Percentiles rank a stretch among this genome's conserved stretches.
Conservation (phyloP, 345 rosid genomes). For the Eucalyptus cloeziana region DNA sequence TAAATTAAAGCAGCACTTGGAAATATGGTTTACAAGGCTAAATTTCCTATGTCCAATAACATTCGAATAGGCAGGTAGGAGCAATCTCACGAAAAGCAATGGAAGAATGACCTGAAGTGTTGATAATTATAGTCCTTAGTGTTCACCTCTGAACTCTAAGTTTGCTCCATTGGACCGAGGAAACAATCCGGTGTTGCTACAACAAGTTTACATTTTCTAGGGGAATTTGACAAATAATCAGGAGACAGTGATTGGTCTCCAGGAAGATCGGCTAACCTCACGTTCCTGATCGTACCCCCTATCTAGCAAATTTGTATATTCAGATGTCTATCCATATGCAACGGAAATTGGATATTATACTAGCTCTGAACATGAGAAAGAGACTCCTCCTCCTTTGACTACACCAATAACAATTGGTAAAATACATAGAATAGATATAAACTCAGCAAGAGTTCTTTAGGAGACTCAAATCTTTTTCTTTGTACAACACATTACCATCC, state of each 20-base stretch:
- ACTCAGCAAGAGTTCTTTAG: not conserved
- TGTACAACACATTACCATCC: not conserved
- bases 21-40: not conserved
- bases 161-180: not conserved
- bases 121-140: not conserved
- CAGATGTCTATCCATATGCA: not conserved
- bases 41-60: not conserved
- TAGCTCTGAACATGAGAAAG: not conserved
- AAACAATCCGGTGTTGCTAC: not conserved
- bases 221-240: not conserved
- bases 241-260: not conserved
- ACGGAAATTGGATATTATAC: not conserved
- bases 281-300: not conserved
- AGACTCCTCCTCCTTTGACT: not conserved
- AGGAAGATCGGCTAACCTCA: not conserved
- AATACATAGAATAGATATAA: not conserved
- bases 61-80: not conserved
- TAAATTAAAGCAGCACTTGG: not conserved
- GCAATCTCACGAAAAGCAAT: not conserved
- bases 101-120: not conserved
- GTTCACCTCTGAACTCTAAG: not conserved
- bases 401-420: not conserved
- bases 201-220: not conserved
- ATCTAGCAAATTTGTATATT: not conserved
- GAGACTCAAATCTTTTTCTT: not conserved